Evolutionary conservation across 768 basidiomycete genomes (phyloP).

Genomic region (Pleurotus eryngii): DNA sequence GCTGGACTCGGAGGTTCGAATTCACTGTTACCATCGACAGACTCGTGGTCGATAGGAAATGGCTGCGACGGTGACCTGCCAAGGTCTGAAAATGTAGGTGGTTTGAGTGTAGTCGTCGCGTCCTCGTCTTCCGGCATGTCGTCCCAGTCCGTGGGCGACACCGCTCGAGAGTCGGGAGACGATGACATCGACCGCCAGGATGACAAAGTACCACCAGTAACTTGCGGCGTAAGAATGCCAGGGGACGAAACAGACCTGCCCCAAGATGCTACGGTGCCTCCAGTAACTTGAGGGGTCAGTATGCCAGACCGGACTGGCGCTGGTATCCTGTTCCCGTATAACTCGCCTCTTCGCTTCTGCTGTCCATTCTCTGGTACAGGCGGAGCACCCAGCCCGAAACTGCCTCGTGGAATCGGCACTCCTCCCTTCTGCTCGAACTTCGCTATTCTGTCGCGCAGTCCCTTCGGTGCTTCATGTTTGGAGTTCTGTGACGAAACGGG

Average conservation of each 20-base stretch:
- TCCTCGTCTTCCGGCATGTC: too few relatives aligned
- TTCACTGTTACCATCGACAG: too few relatives aligned
- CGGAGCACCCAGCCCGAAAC: conserved; percentile 67
- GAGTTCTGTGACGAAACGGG: conserved; percentile 1
- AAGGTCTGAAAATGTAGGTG: too few relatives aligned
- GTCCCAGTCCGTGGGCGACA: conserved; percentile 1
- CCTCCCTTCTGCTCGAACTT: conserved; percentile 79
- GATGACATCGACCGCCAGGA: conserved; percentile 9
- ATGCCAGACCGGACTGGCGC: conserved; percentile 25
- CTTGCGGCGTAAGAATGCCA: conserved; percentile 1
- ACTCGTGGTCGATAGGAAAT: too few relatives aligned
- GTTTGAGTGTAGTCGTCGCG: too few relatives aligned
- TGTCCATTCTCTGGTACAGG: conserved; percentile 45
- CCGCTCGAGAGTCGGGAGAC: neutral
- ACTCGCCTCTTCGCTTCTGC: conserved; percentile 54
- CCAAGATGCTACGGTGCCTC: neutral
- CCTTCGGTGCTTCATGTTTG: conserved; percentile 14
- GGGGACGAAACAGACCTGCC: conserved; percentile 11
- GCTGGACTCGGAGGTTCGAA: too few relatives aligned
- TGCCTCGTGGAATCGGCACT: conserved; percentile 69
- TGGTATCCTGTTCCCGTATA: conserved; percentile 75
- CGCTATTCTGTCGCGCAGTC: conserved; percentile 67
- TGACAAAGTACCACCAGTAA: conserved; percentile 2
- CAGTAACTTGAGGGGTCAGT: conserved; percentile 6
- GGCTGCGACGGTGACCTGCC: too few relatives aligned